Evolutionary conservation across 495 filamentous ascomycete species (phyloP).

Genomic region (Letharia lupina): DNA sequence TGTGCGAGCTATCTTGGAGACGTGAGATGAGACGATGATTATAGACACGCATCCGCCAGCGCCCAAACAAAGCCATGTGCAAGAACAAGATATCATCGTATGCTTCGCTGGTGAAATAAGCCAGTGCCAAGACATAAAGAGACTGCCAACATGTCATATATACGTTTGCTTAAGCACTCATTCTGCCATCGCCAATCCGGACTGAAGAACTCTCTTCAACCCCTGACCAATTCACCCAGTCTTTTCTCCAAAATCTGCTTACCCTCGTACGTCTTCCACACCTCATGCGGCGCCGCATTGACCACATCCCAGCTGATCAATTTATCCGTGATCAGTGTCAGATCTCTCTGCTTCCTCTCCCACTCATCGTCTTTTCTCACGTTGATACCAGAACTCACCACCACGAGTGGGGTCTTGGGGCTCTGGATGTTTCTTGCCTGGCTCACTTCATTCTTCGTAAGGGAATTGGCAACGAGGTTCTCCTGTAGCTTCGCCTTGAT

Average conservation of each 20-base stretch:
- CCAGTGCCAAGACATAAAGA: slow-evolving; percentile 1
- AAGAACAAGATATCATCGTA: background rate
- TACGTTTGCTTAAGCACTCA: background rate
- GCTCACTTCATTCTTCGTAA: slow-evolving; percentile 72
- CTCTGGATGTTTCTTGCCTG: slow-evolving; percentile 69
- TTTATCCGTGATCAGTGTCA: slow-evolving; percentile 68
- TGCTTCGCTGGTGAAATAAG: background rate
- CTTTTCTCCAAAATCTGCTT: slow-evolving; percentile 61
- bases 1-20: background rate
- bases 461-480: slow-evolving; percentile 71
- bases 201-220: background rate
- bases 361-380: slow-evolving; percentile 53
- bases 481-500: slow-evolving; percentile 91
- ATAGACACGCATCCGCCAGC: background rate
- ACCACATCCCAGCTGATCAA: slow-evolving; percentile 82
- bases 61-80: slow-evolving; percentile 6
- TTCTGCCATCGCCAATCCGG: background rate
- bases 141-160: slow-evolving; percentile 1
- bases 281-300: slow-evolving; percentile 70
- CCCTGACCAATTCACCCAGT: slow-evolving; percentile 48
- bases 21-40: background rate
- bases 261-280: slow-evolving; percentile 68
- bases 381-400: slow-evolving; percentile 75
- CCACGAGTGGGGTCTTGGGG: slow-evolving; percentile 58
- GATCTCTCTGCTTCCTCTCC: slow-evolving; percentile 71